phyloP scores from a whole-genome alignment of 2,329 filamentous ascomycete genomes.

The Scedosporium boydii region DNA sequence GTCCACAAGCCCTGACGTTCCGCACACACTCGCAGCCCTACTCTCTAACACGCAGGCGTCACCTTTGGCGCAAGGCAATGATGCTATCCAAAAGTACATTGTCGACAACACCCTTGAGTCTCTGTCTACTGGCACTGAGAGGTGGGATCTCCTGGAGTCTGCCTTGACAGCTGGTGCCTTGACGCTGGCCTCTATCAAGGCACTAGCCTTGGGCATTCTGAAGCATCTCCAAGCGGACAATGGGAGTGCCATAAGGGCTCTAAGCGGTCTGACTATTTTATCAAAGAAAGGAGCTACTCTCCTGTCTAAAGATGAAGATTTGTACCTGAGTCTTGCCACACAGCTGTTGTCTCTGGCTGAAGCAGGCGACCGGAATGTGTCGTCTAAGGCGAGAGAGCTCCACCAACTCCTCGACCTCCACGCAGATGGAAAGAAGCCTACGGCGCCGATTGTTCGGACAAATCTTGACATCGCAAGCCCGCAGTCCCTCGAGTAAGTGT shows the following conservation, averaged over 20 bases:
- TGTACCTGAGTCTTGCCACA: slow-evolving; percentile 40
- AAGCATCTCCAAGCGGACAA: slow-evolving; percentile 21
- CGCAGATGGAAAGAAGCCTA: slow-evolving; percentile 29
- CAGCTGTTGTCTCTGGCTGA: slow-evolving; percentile 46
- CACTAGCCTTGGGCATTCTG: slow-evolving; percentile 25
- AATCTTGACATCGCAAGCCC: slow-evolving; percentile 41
- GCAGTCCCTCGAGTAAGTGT: slow-evolving; percentile 40
- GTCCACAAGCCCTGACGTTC: slow-evolving; percentile 17
- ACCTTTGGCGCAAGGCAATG: slow-evolving; percentile 26
- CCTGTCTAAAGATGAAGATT: slow-evolving; percentile 32
- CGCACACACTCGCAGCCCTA: slow-evolving; percentile 31
- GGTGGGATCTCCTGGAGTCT: slow-evolving; percentile 39
- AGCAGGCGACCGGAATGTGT: slow-evolving; percentile 26
- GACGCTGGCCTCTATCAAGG: slow-evolving; percentile 20
- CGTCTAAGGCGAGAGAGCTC: slow-evolving; percentile 31
- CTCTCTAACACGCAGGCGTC: slow-evolving; percentile 34
- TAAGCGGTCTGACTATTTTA: slow-evolving; percentile 39
- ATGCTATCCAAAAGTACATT: slow-evolving; percentile 38
- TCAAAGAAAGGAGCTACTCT: slow-evolving; percentile 33
- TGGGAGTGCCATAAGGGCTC: slow-evolving; percentile 16
- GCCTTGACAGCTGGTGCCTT: slow-evolving; percentile 33
- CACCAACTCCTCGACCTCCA: slow-evolving; percentile 27
- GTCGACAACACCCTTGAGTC: slow-evolving; percentile 28
- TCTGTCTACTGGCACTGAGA: slow-evolving; percentile 20
- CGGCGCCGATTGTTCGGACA: slow-evolving; percentile 42